Evolutionary conservation across 257 asterid species (phyloP), one percentile per base, ranked within the genome.

Genomic region (Forsythia viridissima): DNA sequence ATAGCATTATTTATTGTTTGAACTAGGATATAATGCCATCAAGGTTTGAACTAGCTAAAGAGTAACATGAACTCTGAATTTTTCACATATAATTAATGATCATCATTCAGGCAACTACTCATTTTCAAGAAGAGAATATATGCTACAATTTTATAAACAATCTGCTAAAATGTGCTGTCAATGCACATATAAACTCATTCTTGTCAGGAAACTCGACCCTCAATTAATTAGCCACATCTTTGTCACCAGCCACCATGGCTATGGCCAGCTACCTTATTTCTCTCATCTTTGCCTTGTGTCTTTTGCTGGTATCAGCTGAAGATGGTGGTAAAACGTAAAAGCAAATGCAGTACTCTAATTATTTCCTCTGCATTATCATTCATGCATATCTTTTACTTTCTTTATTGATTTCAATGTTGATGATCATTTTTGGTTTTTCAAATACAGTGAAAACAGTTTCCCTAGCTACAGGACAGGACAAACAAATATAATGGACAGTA

Each of bases 381-480:
- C 15, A 16, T 46, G 0, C 16, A 46, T 12, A 46, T 74, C 11
- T 71, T 21, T 30, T 24, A 8, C n/a, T 52, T 52, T 16, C 5
- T 59, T 67, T 4, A 2, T 73, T 46, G 51, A 3, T 13, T 77
- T 52, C 10, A 9, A 18, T 20, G 57, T 43, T 15, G 55, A 6
- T 16, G 15, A 12, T 34, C 2, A 48, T 3, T 51, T 69, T 18
- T 18, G 1, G 37, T 77, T 71, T 24, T 55, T 21, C 24, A 20
- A 59, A 36, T 67, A 76, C n/a, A 70, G 73, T 37, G 40, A 42
- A 21, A 73, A 63, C 44, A 8, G 80, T 82, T 72, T 80, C 89
- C 34, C 75, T 76, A 12, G 83, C 85, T 6, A 41, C 73, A 7
- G 3, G 24, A 65, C 0, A 77, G 0, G 24, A 24, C 24, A 24